These are phyloP conservation scores for Ceriops tagal DNA, from an alignment of 345 rosid species.

Conservation along the genomic window DNA sequence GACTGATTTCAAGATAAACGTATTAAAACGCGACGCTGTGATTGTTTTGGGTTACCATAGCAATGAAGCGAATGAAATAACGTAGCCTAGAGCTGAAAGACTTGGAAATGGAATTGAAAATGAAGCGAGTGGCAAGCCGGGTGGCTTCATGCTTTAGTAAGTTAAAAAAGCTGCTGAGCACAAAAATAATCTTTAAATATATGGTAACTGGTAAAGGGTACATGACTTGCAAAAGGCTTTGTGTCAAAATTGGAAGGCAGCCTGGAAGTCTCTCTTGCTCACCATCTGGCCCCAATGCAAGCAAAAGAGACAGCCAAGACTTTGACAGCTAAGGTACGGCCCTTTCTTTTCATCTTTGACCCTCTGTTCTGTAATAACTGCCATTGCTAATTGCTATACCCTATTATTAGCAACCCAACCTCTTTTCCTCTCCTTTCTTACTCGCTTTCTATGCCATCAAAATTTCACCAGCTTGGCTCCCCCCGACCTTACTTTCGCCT, in stretches of 20 bases:
- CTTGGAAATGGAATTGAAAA: no score
- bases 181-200: no score
- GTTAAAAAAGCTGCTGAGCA: no score
- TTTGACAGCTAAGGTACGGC: background rate
- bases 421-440: background rate
- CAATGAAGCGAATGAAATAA: no score
- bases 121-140: no score
- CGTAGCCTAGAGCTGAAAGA: no score
- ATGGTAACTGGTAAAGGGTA: no score
- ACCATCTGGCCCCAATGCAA: background rate
- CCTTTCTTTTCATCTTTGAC: background rate
- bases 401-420: constrained; percentile 34
- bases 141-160: no score
- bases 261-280: constrained; percentile 19
- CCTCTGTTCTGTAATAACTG: background rate
- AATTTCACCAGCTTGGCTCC: constrained; percentile 8
- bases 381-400: background rate
- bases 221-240: no score
- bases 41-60: no score
- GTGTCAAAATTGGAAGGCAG: constrained; percentile 20
- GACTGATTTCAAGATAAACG: no score
- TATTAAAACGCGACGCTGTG: no score
- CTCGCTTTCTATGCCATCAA: constrained; percentile 28
- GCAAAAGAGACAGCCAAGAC: constrained; percentile 11
- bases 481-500: constrained; percentile 4